Base-by-base conservation (phyloP, 2,329 filamentous ascomycete species). In the Ascomycota sp. region DNA sequence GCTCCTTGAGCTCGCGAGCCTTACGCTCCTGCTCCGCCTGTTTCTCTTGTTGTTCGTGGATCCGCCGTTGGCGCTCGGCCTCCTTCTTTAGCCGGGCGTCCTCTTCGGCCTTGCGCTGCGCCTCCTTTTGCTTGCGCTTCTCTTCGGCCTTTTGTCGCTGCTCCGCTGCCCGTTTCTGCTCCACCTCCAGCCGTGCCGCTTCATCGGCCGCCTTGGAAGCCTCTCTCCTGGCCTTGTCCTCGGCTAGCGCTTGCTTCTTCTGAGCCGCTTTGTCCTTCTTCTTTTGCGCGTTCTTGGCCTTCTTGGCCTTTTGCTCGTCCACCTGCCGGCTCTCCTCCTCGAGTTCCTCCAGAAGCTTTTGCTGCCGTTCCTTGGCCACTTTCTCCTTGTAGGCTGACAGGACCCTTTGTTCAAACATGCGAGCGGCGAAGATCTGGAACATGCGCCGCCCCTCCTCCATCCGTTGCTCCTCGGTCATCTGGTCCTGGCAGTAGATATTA, bases 371-470 rank as follows among this genome's bases (percentile, higher is more conserved):
- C 42, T 76, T 74, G 12, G 89, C 82, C 3, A 98, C 86, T 51
- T 94, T 94, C 56, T 95, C 86, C 51, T 83, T 79, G 55, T 98
- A 98, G n/a, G 89, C 89, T 25, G 80, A 86, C 34, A 98, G 64
- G 15, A 98, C 89, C 38, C 89, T 69, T 52, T 98, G 89, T 57
- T 98, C 89, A 52, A 98, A 98, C 89, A 98, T 98, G 38, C 89
- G 75, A 33, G 89, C 89, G 36, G 89, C 89, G 53, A 98, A 98
- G 51, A 98, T 95, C 52, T 98, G 89, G 50, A 98, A 98, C 89
- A 98, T 98, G 41, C 86, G 69, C 33, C 89, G 73, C 36, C 89
- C 89, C 61, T 98, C 89, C 51, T 95, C 85, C 89, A 98, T 95
- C 36, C 89, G 79, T 60, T 95, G 85, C 57, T 93, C 82, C 59